These are phyloP conservation scores for Aegilops tauschii DNA, from an alignment of 176 grass and related monocot genomes.

Conservation along the genomic window DNA sequence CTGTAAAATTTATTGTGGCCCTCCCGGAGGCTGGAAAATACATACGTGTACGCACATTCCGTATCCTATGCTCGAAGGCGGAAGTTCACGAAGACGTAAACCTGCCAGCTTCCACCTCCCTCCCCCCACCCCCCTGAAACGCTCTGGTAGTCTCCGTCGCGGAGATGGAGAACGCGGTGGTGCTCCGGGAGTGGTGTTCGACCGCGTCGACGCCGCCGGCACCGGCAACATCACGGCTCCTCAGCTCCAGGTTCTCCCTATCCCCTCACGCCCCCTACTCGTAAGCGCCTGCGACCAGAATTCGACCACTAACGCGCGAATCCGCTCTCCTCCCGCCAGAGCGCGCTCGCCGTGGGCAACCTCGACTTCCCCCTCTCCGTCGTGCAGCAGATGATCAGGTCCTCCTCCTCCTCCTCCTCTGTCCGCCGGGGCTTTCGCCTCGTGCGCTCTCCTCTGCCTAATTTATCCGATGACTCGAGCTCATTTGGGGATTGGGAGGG, in stretches of 20 bases:
- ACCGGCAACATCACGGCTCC: conserved; percentile 67
- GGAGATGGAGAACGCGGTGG: conserved; percentile 60
- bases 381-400: conserved; percentile 90
- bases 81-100: background rate
- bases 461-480: conserved; percentile 13
- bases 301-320: background rate
- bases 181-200: conserved; percentile 73
- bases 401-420: background rate
- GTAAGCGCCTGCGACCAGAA: background rate
- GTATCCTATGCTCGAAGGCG: background rate
- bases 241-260: conserved; percentile 51
- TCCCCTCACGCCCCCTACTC: background rate
- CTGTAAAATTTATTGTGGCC: background rate
- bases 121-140: background rate
- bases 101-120: background rate
- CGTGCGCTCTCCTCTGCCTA: background rate
- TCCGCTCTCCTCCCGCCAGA: conserved; percentile 28
- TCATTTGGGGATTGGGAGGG: background rate
- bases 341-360: conserved; percentile 68
- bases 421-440: background rate
- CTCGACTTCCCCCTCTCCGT: conserved; percentile 67
- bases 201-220: conserved; percentile 55
- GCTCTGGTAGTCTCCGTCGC: background rate
- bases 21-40: too few species aligned
- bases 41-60: too few species aligned